Conservation (phyloP, 2,329 filamentous ascomycete genomes). For the Penicillium sp. region DNA sequence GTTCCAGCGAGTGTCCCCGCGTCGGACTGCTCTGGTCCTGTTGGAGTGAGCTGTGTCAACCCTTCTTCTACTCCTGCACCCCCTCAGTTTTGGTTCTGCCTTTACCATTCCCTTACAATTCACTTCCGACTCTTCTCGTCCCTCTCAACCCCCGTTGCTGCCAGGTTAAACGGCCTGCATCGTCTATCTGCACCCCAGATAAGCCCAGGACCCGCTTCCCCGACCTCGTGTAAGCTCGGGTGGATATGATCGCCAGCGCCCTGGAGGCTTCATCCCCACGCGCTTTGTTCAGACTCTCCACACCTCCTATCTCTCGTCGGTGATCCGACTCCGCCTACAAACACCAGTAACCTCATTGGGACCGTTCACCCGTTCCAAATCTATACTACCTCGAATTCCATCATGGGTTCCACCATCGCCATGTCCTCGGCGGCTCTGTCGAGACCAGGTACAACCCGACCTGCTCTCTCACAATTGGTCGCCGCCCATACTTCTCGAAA, state of each 20-base stretch:
- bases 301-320: not conserved
- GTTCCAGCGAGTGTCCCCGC: not conserved
- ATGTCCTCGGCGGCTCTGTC: conserved; percentile 9
- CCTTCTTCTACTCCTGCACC: not conserved
- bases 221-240: conserved; percentile 13
- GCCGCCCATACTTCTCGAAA: conserved; percentile 6
- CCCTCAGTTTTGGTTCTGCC: not conserved
- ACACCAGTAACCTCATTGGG: not conserved
- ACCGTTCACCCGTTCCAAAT: not conserved
- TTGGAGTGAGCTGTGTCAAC: not conserved
- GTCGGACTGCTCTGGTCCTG: conserved; percentile 22
- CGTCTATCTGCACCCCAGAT: conserved; percentile 3
- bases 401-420: conserved; percentile 21
- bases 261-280: conserved; percentile 7
- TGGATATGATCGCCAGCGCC: conserved; percentile 20
- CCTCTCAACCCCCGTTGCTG: not conserved
- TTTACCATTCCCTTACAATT: not conserved
- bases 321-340: not conserved
- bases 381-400: not conserved
- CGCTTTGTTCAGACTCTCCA: conserved; percentile 4
- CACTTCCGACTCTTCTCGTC: not conserved
- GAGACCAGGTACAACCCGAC: conserved; percentile 7
- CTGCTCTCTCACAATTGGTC: conserved; percentile 14
- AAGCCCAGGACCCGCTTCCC: conserved; percentile 7
- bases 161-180: not conserved